Evolutionary conservation across 805 yeast genomes (phyloP).

Genomic region (Candida oleophila): DNA sequence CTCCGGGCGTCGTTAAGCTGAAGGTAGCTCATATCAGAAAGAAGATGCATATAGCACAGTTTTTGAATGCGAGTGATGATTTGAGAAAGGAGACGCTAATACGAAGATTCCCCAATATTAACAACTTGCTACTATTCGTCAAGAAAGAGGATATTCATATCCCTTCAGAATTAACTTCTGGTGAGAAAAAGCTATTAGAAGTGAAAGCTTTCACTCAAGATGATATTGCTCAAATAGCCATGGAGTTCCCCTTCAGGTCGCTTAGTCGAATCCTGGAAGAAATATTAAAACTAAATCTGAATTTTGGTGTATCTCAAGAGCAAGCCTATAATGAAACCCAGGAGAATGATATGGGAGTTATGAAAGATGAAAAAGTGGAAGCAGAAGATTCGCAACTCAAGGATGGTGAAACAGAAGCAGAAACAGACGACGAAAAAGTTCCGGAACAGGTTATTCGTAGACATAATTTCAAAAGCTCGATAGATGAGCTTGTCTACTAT

Average conservation of each 20-base stretch:
- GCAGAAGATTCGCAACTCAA: not conserved
- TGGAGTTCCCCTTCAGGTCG: slow-evolving; percentile 1
- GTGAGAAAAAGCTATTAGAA: not conserved
- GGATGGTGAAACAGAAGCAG: too few relatives aligned
- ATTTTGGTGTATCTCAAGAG: not conserved
- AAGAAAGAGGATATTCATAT: not conserved
- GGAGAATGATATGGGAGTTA: not conserved
- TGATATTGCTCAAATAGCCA: not conserved
- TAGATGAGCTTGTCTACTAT: slow-evolving; percentile 35
- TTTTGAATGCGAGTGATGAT: not conserved
- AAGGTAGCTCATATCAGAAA: not conserved
- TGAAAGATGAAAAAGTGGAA: not conserved
- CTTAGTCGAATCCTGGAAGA: not conserved
- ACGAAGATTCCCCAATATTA: not conserved
- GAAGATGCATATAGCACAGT: not conserved
- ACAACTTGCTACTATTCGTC: not conserved
- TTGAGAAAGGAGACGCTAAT: not conserved
- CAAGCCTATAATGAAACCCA: not conserved
- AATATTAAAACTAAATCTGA: not conserved
- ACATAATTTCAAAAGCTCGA: slow-evolving; percentile 1
- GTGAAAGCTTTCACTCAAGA: not conserved
- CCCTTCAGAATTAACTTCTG: not conserved
- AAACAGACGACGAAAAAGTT: not conserved
- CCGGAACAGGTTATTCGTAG: not conserved
- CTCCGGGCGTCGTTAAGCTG: not conserved